Percentiles rank a stretch among this genome's conserved stretches.
Evolutionary conservation across 106 monocot genomes (phyloP).

Genomic region (Alisma plantagoaquatica): DNA sequence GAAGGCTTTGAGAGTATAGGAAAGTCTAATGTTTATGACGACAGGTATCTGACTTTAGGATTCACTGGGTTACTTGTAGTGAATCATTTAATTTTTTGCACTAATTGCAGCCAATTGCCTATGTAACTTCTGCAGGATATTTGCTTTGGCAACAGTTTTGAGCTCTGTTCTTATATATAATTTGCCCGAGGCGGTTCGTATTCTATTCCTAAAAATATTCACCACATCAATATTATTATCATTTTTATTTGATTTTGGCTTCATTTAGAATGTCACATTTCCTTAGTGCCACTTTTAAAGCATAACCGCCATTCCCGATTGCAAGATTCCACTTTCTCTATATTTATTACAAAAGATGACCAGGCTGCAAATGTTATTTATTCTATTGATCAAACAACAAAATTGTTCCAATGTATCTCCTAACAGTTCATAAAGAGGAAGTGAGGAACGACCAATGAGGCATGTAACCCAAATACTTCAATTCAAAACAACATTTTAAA

Average conservation of each 20-base stretch:
- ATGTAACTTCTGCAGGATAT: constrained; percentile 49
- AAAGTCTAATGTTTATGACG: constrained; percentile 99
- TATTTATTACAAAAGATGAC: not conserved
- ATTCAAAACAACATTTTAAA: no score
- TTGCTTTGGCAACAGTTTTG: constrained; percentile 94
- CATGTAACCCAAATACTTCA: no score
- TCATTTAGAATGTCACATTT: no score
- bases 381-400: no score
- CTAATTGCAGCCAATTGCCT: not conserved
- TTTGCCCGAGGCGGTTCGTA: constrained; percentile 22
- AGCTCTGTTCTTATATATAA: constrained; percentile 32
- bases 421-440: no score
- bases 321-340: not conserved
- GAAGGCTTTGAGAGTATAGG: constrained; percentile 99
- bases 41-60: constrained; percentile 40
- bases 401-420: no score
- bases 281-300: no score
- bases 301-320: no score
- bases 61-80: constrained; percentile 1
- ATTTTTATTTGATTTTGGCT: not conserved
- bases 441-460: no score
- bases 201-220: constrained; percentile 3
- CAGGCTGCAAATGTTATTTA: no score
- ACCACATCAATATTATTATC: constrained; percentile 15
- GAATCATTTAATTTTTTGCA: not conserved